Evolutionary conservation across 163 green algal species (phyloP).

Genomic region (Smithsoniella earleae): DNA sequence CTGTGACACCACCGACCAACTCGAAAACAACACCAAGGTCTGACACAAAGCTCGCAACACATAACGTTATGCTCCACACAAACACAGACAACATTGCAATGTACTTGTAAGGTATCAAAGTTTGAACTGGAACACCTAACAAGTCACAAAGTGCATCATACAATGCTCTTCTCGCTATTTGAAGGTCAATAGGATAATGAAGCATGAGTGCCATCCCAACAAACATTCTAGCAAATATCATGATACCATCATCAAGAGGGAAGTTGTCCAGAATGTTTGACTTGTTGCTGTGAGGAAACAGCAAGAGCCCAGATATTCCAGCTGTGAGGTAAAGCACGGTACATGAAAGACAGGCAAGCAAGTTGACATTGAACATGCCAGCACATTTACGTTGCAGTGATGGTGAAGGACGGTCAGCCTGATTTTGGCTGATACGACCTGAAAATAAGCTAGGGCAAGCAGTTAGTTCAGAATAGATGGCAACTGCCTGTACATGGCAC

Average conservation of each 20-base stretch:
- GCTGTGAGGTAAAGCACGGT: not conserved
- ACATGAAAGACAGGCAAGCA: not conserved
- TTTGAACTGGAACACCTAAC: too few species aligned
- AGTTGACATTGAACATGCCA: not conserved
- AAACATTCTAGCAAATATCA: not conserved
- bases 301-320: not conserved
- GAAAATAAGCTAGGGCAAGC: not conserved
- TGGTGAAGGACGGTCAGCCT: not conserved
- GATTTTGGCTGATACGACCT: not conserved
- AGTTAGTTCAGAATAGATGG: conserved; percentile 26
- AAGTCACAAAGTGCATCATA: too few species aligned
- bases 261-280: conserved; percentile 10
- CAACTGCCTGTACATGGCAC: conserved; percentile 24
- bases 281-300: not conserved
- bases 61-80: too few species aligned
- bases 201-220: too few species aligned
- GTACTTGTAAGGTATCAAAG: too few species aligned
- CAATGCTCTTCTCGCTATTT: too few species aligned
- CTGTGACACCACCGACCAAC: too few species aligned
- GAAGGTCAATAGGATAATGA: too few species aligned
- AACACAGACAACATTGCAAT: too few species aligned
- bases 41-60: too few species aligned
- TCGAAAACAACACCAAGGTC: too few species aligned
- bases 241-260: too few species aligned
- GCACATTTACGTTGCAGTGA: not conserved